Evolutionary conservation across 306 rosid genomes (phyloP).

Genomic region (Purshia tridentata): DNA sequence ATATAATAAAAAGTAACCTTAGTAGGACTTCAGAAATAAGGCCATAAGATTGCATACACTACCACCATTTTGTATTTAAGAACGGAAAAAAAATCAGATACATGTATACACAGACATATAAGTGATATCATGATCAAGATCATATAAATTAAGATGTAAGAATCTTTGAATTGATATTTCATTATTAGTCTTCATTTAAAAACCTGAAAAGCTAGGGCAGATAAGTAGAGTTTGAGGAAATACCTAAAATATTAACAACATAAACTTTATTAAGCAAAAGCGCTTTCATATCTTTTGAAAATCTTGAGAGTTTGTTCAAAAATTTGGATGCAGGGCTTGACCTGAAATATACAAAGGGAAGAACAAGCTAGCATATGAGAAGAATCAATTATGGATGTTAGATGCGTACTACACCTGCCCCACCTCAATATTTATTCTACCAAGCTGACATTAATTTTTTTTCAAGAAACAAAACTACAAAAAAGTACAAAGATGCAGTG

Average conservation of each 20-base stretch:
- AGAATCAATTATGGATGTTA: not conserved
- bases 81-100: not conserved
- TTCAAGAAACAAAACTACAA: too few relatives aligned
- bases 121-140: not conserved
- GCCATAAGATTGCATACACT: conserved; percentile 1
- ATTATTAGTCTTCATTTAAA: not conserved
- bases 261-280: conserved; percentile 77
- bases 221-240: conserved; percentile 21
- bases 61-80: not conserved
- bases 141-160: not conserved
- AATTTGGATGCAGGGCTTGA: conserved; percentile 36
- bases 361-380: not conserved
- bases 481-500: too few relatives aligned
- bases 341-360: conserved; percentile 40
- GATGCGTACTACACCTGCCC: not conserved
- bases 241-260: conserved; percentile 79
- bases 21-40: not conserved
- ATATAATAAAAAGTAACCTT: not conserved
- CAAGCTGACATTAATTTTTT: not conserved
- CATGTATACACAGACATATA: not conserved
- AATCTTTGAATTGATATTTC: not conserved
- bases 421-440: not conserved
- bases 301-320: conserved; percentile 50
- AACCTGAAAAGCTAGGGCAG: conserved; percentile 5
- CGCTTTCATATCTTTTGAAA: conserved; percentile 61